These are phyloP conservation scores for Glonium stellatum DNA, from an alignment of 495 filamentous ascomycete genomes.

Conservation along the genomic window DNA sequence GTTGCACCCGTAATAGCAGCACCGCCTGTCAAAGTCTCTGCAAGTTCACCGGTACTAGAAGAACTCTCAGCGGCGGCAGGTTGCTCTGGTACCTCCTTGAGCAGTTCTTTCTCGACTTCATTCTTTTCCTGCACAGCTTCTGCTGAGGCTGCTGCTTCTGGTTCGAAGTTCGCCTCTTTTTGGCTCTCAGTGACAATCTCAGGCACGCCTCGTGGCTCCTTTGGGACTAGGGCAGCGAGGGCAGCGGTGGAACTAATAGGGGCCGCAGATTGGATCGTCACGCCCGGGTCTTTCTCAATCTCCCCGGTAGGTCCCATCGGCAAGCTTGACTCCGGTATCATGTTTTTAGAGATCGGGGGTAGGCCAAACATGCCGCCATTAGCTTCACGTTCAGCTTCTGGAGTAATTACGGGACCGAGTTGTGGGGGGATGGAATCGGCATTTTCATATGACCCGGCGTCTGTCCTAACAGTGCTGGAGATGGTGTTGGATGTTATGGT, in stretches of 20 bases:
- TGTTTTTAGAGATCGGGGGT: conserved; percentile 53
- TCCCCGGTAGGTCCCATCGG: conserved; percentile 49
- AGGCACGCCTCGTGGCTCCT: conserved; percentile 52
- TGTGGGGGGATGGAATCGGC: conserved; percentile 42
- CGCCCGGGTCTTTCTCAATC: conserved; percentile 43
- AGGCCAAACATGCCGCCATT: conserved; percentile 52
- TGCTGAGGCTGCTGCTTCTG: conserved; percentile 53
- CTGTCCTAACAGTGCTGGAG: conserved; percentile 59
- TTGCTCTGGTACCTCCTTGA: conserved; percentile 43
- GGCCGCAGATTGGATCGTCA: conserved; percentile 59
- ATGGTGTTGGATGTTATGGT: conserved; percentile 49
- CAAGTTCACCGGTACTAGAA: conserved; percentile 32
- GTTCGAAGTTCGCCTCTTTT: conserved; percentile 47
- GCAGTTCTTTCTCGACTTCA: conserved; percentile 62
- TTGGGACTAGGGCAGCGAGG: conserved; percentile 63
- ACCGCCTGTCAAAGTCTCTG: conserved; percentile 36
- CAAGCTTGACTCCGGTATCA: conserved; percentile 83
- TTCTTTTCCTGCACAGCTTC: conserved; percentile 71
- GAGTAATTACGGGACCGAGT: conserved; percentile 42
- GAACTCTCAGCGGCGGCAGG: conserved; percentile 42
- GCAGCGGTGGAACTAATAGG: conserved; percentile 65
- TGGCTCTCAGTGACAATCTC: conserved; percentile 63
- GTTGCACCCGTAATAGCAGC: conserved; percentile 26
- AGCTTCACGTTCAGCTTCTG: conserved; percentile 39
- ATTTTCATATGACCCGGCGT: conserved; percentile 78